phyloP scores from a whole-genome alignment of 106 monocot genomes.

The Hemerocallis citrina region DNA sequence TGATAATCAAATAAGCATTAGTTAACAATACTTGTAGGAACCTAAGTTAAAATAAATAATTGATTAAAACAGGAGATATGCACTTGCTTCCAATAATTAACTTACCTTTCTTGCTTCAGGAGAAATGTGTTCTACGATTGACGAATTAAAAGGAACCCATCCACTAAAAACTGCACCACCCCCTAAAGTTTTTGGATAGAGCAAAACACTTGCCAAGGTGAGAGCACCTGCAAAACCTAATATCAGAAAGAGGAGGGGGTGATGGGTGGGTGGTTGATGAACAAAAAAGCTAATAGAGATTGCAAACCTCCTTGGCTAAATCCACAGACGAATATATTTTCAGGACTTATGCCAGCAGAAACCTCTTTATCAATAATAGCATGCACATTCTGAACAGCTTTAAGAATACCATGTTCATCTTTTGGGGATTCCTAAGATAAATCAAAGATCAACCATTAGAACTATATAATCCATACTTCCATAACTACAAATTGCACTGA shows the following conservation, averaged over 20 bases:
- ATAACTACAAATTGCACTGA: too few species aligned
- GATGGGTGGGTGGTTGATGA: too few species aligned
- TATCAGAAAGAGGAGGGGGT: background rate
- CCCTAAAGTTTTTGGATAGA: conserved; percentile 78
- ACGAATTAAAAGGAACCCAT: conserved; percentile 87
- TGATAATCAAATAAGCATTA: too few species aligned
- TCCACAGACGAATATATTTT: conserved; percentile 83
- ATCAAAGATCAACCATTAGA: background rate
- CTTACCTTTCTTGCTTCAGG: conserved; percentile 82
- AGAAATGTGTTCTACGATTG: conserved; percentile 50
- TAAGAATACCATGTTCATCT: conserved; percentile 55
- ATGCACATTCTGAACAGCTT: conserved; percentile 76
- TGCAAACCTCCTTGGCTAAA: conserved; percentile 84
- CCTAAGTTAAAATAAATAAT: background rate
- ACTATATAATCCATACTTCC: too few species aligned
- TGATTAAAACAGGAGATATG: too few species aligned
- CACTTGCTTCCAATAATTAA: background rate
- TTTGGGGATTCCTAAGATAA: conserved; percentile 65
- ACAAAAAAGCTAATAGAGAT: background rate
- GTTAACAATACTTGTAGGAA: too few species aligned
- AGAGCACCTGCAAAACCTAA: conserved; percentile 54
- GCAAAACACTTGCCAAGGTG: conserved; percentile 82
- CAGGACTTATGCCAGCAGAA: conserved; percentile 58
- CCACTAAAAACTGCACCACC: conserved; percentile 89
- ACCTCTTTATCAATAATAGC: conserved; percentile 76